Percentiles rank a stretch among this genome's conserved stretches.
Conservation (phyloP, 106 monocot species). For the Dendrobium catenatum region DNA sequence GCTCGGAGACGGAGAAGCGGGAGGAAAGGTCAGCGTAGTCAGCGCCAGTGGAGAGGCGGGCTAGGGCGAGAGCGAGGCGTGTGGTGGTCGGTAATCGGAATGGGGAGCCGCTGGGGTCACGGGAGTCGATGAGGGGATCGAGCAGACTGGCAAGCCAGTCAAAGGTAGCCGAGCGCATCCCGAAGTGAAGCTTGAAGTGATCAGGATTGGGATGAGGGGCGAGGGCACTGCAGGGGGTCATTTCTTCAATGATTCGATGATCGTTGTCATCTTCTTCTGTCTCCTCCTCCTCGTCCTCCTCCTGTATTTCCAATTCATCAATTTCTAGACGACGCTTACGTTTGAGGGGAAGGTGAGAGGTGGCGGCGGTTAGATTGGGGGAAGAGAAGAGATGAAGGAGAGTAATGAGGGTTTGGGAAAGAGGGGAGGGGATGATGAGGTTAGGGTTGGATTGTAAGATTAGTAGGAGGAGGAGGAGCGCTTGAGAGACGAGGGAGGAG, state of each 20-base stretch:
- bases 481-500: conserved; percentile 40
- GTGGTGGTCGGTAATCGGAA: conserved; percentile 21
- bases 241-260: background rate
- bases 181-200: conserved; percentile 30
- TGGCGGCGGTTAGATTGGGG: conserved; percentile 12
- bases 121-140: conserved; percentile 68
- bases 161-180: conserved; percentile 59
- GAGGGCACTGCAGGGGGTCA: background rate
- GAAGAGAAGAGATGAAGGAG: conserved; percentile 17
- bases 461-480: conserved; percentile 28
- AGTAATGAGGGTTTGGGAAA: conserved; percentile 6
- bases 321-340: conserved; percentile 1
- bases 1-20: conserved; percentile 42
- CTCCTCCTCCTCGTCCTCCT: background rate
- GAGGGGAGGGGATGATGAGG: conserved; percentile 4
- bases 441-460: background rate
- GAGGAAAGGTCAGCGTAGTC: conserved; percentile 41
- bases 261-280: background rate
- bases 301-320: background rate
- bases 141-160: conserved; percentile 72
- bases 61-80: conserved; percentile 49
- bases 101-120: conserved; percentile 10
- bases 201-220: conserved; percentile 22
- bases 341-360: conserved; percentile 3
- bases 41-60: conserved; percentile 41